Percentiles rank a stretch among this genome's conserved stretches.
Evolutionary conservation across 1,284 basidiomycete species (phyloP).

Genomic region (Ustilago loliicola): DNA sequence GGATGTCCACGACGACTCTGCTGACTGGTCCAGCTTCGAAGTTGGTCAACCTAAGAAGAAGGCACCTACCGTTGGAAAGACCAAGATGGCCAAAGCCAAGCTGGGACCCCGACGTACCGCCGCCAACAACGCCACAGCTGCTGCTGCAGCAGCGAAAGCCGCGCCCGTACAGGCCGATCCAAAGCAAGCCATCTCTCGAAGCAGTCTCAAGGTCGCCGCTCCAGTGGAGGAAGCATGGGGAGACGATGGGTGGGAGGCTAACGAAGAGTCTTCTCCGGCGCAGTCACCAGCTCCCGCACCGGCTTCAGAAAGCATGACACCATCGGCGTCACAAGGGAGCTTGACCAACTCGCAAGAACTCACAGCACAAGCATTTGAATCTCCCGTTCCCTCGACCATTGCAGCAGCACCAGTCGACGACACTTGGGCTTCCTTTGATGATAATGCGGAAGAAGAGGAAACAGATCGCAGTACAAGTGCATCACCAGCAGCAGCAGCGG

Average conservation of each 20-base stretch:
- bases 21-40: constrained; percentile 61
- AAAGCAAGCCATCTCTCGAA: constrained; percentile 37
- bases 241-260: constrained; percentile 42
- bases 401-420: constrained; percentile 17
- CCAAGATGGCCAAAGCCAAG: constrained; percentile 46
- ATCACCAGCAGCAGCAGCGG: constrained; percentile 22
- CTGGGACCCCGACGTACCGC: constrained; percentile 33
- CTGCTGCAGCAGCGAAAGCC: constrained; percentile 4
- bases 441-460: constrained; percentile 20
- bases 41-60: constrained; percentile 51
- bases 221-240: constrained; percentile 44
- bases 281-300: background rate
- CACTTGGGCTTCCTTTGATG: constrained; percentile 46
- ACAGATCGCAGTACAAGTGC: constrained; percentile 8
- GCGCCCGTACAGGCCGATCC: constrained; percentile 27
- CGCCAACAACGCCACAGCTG: constrained; percentile 25
- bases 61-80: constrained; percentile 22
- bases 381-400: constrained; percentile 20
- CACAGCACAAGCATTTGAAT: constrained; percentile 39
- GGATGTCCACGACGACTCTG: constrained; percentile 62
- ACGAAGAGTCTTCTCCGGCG: background rate
- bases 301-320: background rate
- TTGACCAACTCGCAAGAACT: constrained; percentile 41
- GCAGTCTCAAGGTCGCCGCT: constrained; percentile 42
- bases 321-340: constrained; percentile 8